Evolutionary conservation across 2,329 filamentous ascomycete species (phyloP).

Genomic region (Nemania sp.): DNA sequence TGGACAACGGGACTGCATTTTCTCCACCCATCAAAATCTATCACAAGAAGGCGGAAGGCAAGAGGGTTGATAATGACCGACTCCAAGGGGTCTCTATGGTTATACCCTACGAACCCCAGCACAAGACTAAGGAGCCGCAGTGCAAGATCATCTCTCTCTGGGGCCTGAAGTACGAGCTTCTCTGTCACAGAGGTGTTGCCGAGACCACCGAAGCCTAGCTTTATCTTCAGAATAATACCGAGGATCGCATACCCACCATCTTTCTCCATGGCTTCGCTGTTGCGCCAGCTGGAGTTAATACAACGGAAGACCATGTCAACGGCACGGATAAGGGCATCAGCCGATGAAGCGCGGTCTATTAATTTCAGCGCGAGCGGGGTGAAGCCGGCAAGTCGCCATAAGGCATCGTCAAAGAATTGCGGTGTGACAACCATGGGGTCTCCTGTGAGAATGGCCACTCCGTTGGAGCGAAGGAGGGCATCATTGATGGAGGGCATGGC

Average conservation of each 20-base stretch:
- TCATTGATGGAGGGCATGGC: conserved; percentile 87
- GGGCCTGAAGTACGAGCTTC: conserved; percentile 52
- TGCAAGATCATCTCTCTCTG: conserved; percentile 60
- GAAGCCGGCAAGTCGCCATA: conserved; percentile 93
- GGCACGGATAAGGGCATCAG: conserved; percentile 73
- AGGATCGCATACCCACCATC: conserved; percentile 93
- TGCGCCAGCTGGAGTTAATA: conserved; percentile 90
- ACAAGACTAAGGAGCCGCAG: conserved; percentile 75
- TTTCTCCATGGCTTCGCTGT: conserved; percentile 97
- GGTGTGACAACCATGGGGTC: conserved; percentile 81
- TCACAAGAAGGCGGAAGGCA: conserved; percentile 87
- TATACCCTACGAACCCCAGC: conserved; percentile 86
- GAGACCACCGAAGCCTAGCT: conserved; percentile 64
- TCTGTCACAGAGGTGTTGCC: conserved; percentile 43
- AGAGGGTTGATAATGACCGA: conserved; percentile 96
- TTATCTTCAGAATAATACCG: conserved; percentile 80
- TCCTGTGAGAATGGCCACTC: conserved; percentile 81
- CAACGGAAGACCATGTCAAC: conserved; percentile 85
- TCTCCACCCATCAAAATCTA: conserved; percentile 94
- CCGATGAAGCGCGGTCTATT: conserved; percentile 73
- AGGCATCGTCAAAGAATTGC: conserved; percentile 84
- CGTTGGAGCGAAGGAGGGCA: conserved; percentile 79
- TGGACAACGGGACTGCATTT: conserved; percentile 77
- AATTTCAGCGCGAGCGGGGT: conserved; percentile 83
- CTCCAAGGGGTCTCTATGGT: conserved; percentile 75